Evolutionary conservation across 1,139 yeast species (phyloP).

Genomic region (Hansenula sp.): DNA sequence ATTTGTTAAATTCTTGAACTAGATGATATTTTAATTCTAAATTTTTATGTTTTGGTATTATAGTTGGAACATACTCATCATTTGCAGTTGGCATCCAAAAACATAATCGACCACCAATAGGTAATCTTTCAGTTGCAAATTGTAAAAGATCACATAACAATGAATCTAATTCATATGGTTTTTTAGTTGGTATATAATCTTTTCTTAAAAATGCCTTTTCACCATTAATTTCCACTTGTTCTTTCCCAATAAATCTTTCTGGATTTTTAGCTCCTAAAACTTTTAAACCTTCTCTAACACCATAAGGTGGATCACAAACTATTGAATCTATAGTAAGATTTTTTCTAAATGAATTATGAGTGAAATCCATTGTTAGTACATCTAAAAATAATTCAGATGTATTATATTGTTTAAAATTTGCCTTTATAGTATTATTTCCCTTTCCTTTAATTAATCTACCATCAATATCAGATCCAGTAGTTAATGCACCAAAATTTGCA

Average conservation of each 20-base stretch:
- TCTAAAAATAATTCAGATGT: constrained; percentile 61
- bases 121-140: constrained; percentile 70
- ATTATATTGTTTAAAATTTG: constrained; percentile 75
- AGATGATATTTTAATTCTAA: constrained; percentile 69
- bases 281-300: constrained; percentile 91
- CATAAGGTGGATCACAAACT: constrained; percentile 97
- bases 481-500: constrained; percentile 76
- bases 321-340: constrained; percentile 70
- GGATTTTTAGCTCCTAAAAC: constrained; percentile 83
- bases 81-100: constrained; percentile 99
- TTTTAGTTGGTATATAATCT: constrained; percentile 90
- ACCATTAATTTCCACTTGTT: constrained; percentile 61
- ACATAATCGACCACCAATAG: constrained; percentile 72
- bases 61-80: constrained; percentile 67
- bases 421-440: constrained; percentile 43
- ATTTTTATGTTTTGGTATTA: constrained; percentile 74
- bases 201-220: constrained; percentile 69
- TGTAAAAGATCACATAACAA: constrained; percentile 70
- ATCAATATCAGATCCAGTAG: constrained; percentile 90
- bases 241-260: constrained; percentile 60
- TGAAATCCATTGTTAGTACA: constrained; percentile 88
- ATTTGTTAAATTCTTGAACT: constrained; percentile 85
- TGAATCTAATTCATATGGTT: constrained; percentile 77
- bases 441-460: constrained; percentile 80
- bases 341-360: constrained; percentile 75